Percentiles rank a stretch among this genome's conserved stretches.
Evolutionary conservation across 1,139 yeast genomes (phyloP).

Genomic region (Yamadazyma atlantica): DNA sequence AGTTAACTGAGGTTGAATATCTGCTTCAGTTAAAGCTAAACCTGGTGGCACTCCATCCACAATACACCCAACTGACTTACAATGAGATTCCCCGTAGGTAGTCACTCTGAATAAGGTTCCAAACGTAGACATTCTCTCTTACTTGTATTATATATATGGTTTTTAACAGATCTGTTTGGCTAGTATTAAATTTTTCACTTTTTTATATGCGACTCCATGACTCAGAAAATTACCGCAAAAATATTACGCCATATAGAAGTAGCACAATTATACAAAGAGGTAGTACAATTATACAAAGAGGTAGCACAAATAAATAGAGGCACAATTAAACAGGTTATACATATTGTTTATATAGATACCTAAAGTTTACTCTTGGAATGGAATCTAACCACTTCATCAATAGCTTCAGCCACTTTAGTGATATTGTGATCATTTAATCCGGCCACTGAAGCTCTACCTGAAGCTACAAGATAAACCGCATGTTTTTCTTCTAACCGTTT

Average conservation of each 20-base stretch:
- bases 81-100: slow-evolving; percentile 97
- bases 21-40: slow-evolving; percentile 75
- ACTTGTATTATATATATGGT: neutral
- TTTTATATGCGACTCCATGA: slow-evolving; percentile 3
- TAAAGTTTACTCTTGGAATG: slow-evolving; percentile 35
- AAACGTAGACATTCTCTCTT: slow-evolving; percentile 38
- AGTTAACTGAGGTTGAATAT: slow-evolving; percentile 91
- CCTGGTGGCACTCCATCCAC: slow-evolving; percentile 99
- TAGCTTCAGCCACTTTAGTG: slow-evolving; percentile 74
- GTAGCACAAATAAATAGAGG: too few relatives aligned
- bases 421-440: slow-evolving; percentile 86
- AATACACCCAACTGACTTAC: slow-evolving; percentile 97
- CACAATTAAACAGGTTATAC: too few relatives aligned
- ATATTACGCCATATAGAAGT: neutral
- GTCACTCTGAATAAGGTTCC: slow-evolving; percentile 64
- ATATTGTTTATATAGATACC: too few relatives aligned
- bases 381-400: slow-evolving; percentile 71
- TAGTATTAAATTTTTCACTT: slow-evolving; percentile 2
- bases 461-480: slow-evolving; percentile 73
- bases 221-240: slow-evolving; percentile 1
- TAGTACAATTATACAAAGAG: neutral
- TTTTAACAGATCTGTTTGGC: neutral
- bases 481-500: slow-evolving; percentile 72
- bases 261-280: neutral
- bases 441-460: slow-evolving; percentile 93